Base-by-base conservation (phyloP, 805 yeast species). In the Candida dendrica region DNA sequence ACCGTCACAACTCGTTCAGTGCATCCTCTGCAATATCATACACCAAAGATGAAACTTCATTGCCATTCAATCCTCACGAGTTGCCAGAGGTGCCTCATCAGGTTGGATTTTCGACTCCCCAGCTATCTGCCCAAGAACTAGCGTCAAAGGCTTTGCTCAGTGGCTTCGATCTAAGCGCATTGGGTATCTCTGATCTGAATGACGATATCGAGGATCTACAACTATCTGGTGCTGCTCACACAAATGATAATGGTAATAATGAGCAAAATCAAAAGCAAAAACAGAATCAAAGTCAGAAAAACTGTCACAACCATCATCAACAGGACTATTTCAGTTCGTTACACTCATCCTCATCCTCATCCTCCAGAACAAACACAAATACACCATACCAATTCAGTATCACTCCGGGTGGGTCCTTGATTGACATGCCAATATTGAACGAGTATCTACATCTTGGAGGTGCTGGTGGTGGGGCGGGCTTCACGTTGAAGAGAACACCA, bases 61-160 rank as follows among this genome's bases (percentile, higher is more conserved):
- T 27, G 17, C 24, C 30, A 11, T 30, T 19, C 37, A 45, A 20
- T 35, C 20, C 31, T 17, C 46, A 50, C 24, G 47, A 48, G 22
- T 17, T 49, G 14, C 59, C 60, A 4, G 75, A 71, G 32, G 75
- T 74, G 0, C 89, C 90, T 2, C 73, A 72, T 36, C 88, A 84
- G 52, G 89, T 84, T 20, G 85, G 81, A 2, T 86, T 84, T 56
- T 77, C 95, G 1, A 84, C 95, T 1, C 96, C 95, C 3, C 95
- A 87, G 58, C 53, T 79, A 36, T 53, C 69, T 11, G 80, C 83
- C 1, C 64, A 65, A 16, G 76, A 74, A 30, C 48, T 71, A 18
- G 59, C 63, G 41, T 32, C 55, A 50, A 38, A 55, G 51, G 64
- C 64, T 3, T 40, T 59, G 10, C 47, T 58, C 47, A 54, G 64